Evolutionary conservation across 192 early-diverging fungal species (phyloP).

Genomic region (Linnemannia zychae): DNA sequence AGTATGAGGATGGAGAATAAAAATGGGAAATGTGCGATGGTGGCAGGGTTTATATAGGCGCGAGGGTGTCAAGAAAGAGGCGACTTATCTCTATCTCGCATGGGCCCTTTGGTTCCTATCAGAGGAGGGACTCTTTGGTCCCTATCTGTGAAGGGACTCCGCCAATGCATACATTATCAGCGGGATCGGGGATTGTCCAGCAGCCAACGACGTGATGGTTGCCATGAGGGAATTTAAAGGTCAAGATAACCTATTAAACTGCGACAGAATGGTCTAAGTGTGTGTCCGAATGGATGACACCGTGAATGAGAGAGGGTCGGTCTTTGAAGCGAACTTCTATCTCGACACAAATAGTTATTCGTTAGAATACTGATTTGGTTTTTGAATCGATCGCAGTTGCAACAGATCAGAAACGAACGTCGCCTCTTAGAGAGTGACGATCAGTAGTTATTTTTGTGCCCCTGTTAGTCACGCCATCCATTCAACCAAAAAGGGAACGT

Average conservation of each 20-base stretch:
- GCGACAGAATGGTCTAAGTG: not conserved
- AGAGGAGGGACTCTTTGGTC: not conserved
- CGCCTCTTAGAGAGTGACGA: not conserved
- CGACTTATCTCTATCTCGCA: slow-evolving; percentile 2
- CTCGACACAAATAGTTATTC: not conserved
- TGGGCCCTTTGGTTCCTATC: not conserved
- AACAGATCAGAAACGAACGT: not conserved
- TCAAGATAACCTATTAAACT: not conserved
- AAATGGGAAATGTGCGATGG: not conserved
- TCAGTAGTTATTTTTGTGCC: not conserved
- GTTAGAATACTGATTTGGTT: not conserved
- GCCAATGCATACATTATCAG: not conserved
- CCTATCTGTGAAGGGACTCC: not conserved
- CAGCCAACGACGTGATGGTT: not conserved
- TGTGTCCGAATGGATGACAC: not conserved
- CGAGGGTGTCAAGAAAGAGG: not conserved
- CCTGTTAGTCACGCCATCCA: not conserved
- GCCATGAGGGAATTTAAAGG: not conserved
- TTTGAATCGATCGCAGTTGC: not conserved
- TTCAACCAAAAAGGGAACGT: not conserved
- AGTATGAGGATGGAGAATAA: not conserved
- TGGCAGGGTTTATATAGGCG: not conserved
- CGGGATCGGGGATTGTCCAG: slow-evolving; percentile 3
- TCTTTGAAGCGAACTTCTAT: not conserved
- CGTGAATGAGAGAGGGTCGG: not conserved